Percentiles rank a stretch among this genome's conserved stretches.
Evolutionary conservation across 768 basidiomycete species (phyloP).

Genomic region (Sarcodon sp.): DNA sequence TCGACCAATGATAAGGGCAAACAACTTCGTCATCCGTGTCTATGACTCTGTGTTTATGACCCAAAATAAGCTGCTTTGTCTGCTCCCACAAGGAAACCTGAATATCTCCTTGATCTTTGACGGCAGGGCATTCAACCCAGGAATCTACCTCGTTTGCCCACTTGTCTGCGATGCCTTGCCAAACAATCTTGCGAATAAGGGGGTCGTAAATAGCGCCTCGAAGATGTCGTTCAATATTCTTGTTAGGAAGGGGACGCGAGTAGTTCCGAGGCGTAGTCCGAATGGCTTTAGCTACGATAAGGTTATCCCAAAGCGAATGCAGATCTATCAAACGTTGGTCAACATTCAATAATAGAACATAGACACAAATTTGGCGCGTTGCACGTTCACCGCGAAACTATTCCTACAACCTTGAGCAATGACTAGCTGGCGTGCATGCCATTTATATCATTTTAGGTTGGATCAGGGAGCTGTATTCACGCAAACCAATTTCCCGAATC

Average conservation of each 20-base stretch:
- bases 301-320: constrained; percentile 80
- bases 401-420: too few species aligned
- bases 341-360: neutral
- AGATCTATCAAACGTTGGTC: constrained; percentile 33
- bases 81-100: too few species aligned
- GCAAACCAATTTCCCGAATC: too few species aligned
- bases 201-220: constrained; percentile 79
- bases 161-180: constrained; percentile 58
- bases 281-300: constrained; percentile 73
- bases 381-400: too few species aligned
- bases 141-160: constrained; percentile 45
- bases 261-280: constrained; percentile 69
- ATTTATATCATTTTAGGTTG: too few species aligned
- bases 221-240: constrained; percentile 24
- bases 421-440: too few species aligned
- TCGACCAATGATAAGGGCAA: constrained; percentile 74
- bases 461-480: too few species aligned
- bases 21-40: constrained; percentile 38
- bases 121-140: constrained; percentile 60
- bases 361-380: too few species aligned
- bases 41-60: neutral
- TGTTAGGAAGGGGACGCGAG: constrained; percentile 60
- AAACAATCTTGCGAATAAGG: constrained; percentile 75
- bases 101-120: constrained; percentile 5
- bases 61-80: neutral